A percentile compares a stretch with the other conserved stretches of the same genome.
These are phyloP conservation scores for Leptodontidium sp. DNA, from an alignment of 2,329 filamentous ascomycete species.

Conservation along the genomic window DNA sequence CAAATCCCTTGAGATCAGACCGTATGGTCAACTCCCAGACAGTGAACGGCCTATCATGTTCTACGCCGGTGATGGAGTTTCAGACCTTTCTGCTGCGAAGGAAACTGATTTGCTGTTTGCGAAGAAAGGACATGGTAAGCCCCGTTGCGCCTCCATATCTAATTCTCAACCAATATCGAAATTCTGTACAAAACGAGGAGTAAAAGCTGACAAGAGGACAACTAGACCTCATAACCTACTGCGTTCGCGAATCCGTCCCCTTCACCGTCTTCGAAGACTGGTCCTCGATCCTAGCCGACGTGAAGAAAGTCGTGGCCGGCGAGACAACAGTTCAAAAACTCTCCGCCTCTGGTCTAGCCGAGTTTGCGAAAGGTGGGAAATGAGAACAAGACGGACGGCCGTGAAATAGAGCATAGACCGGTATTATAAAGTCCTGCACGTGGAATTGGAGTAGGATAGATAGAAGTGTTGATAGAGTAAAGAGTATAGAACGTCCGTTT, in stretches of 20 bases:
- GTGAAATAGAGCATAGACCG: conserved; percentile 16
- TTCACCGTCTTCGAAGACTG: conserved; percentile 91
- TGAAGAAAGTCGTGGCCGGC: conserved; percentile 79
- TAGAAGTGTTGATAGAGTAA: not conserved
- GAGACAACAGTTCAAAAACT: conserved; percentile 75
- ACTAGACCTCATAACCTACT: conserved; percentile 85
- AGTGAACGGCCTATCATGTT: conserved; percentile 81
- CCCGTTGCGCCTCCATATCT: conserved; percentile 29
- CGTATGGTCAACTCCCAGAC: conserved; percentile 78
- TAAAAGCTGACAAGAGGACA: not conserved
- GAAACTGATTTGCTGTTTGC: conserved; percentile 95
- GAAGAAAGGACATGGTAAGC: conserved; percentile 83
- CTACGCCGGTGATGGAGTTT: conserved; percentile 95
- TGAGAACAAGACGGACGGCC: not conserved
- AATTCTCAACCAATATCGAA: not conserved
- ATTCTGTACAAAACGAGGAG: not conserved
- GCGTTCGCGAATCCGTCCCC: conserved; percentile 82
- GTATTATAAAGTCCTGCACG: not conserved
- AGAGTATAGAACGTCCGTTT: not conserved
- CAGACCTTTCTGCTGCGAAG: conserved; percentile 87
- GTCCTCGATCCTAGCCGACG: conserved; percentile 77
- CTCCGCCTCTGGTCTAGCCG: conserved; percentile 53
- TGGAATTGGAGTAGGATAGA: not conserved
- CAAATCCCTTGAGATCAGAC: conserved; percentile 90
- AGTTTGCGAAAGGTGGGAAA: conserved; percentile 37